These are phyloP conservation scores for Anisodus acutangulus DNA, from an alignment of 257 asterid genomes.

Conservation along the genomic window DNA sequence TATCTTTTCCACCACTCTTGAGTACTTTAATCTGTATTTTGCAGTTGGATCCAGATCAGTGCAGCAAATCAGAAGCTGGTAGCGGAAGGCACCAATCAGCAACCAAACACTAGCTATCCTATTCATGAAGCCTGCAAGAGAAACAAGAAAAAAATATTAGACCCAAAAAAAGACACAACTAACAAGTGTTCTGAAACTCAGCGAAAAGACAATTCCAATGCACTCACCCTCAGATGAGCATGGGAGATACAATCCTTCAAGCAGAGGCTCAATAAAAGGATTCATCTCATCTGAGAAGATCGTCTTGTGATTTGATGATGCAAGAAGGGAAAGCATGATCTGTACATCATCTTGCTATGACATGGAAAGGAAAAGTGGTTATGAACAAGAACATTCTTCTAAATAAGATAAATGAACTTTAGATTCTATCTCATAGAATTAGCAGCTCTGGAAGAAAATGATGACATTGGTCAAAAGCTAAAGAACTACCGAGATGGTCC, in stretches of 20 bases:
- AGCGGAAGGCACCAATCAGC: slow-evolving; percentile 74
- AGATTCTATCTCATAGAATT: background rate
- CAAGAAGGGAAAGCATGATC: slow-evolving; percentile 56
- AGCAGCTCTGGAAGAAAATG: slow-evolving; percentile 17
- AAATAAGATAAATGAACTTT: slow-evolving; percentile 5
- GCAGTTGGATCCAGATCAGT: slow-evolving; percentile 79
- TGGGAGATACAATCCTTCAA: slow-evolving; percentile 55
- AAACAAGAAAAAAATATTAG: slow-evolving; percentile 3
- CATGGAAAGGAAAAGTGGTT: slow-evolving; percentile 32
- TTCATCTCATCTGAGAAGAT: slow-evolving; percentile 22
- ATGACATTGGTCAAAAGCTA: slow-evolving; percentile 9
- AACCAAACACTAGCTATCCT: slow-evolving; percentile 63
- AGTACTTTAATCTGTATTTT: slow-evolving; percentile 68
- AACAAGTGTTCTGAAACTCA: background rate
- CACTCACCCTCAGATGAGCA: slow-evolving; percentile 56
- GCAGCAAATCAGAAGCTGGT: slow-evolving; percentile 68
- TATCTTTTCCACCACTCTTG: slow-evolving; percentile 66
- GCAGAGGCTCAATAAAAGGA: slow-evolving; percentile 64
- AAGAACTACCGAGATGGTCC: slow-evolving; percentile 48
- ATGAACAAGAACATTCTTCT: background rate
- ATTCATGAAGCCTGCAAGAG: slow-evolving; percentile 44
- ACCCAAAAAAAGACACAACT: background rate
- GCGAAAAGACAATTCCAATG: slow-evolving; percentile 18
- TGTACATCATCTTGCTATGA: slow-evolving; percentile 46
- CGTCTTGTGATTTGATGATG: slow-evolving; percentile 61